These are phyloP conservation scores for Mycotypha africana DNA, from an alignment of 371 early-diverging fungal species.

Conservation along the genomic window DNA sequence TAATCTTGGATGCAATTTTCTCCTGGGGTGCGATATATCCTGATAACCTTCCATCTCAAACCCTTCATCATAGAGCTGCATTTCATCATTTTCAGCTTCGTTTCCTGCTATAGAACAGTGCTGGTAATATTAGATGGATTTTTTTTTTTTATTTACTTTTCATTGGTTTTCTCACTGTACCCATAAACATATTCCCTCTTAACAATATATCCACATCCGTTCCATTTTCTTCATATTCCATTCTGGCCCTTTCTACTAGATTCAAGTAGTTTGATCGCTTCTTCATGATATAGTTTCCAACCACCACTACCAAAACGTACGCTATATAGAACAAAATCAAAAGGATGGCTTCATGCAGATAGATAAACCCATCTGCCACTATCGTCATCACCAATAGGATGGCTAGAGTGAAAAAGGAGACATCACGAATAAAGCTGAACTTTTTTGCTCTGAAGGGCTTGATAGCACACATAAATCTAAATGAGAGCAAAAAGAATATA, in stretches of 20 bases:
- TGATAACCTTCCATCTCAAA: slow-evolving; percentile 43
- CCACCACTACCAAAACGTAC: slow-evolving; percentile 57
- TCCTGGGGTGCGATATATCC: slow-evolving; percentile 17
- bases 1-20: slow-evolving; percentile 26
- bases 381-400: slow-evolving; percentile 53
- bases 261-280: slow-evolving; percentile 31
- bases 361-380: slow-evolving; percentile 55
- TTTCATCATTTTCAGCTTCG: slow-evolving; percentile 24
- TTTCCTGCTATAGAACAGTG: too few relatives aligned
- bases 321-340: slow-evolving; percentile 48
- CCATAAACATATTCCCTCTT: slow-evolving; percentile 26
- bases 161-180: slow-evolving; percentile 6
- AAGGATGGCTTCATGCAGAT: slow-evolving; percentile 52
- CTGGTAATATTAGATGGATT: too few relatives aligned
- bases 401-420: slow-evolving; percentile 64
- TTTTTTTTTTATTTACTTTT: background rate
- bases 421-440: slow-evolving; percentile 66
- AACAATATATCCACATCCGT: slow-evolving; percentile 37
- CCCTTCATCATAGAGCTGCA: slow-evolving; percentile 44
- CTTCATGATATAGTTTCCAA: slow-evolving; percentile 47
- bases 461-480: slow-evolving; percentile 67
- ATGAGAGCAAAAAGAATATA: too few relatives aligned
- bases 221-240: slow-evolving; percentile 41
- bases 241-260: slow-evolving; percentile 35
- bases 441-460: slow-evolving; percentile 60